These are phyloP conservation scores for Candida tetrigidarum DNA, from an alignment of 1,139 yeast species.

Conservation along the genomic window DNA sequence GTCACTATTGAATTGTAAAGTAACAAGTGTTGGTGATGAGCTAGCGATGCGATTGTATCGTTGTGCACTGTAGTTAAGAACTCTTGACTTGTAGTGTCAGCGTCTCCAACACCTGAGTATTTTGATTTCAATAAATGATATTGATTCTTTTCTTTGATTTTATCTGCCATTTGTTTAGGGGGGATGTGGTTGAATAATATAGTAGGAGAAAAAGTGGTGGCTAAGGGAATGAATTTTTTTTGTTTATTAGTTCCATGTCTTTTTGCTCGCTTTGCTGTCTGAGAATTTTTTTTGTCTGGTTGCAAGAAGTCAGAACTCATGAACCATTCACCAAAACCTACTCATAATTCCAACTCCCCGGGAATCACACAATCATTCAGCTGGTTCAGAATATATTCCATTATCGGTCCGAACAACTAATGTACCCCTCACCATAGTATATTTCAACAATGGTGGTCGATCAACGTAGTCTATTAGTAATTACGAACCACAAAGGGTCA, in stretches of 20 bases:
- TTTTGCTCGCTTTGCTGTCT: too few species aligned
- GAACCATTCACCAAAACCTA: too few species aligned
- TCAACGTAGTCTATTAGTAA: too few species aligned
- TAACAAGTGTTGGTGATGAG: conserved; percentile 69
- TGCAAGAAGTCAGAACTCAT: too few species aligned
- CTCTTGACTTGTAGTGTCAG: conserved; percentile 61
- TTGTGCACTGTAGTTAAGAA: conserved; percentile 58
- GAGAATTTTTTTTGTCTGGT: too few species aligned
- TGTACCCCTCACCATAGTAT: too few species aligned
- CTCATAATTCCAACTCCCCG: too few species aligned
- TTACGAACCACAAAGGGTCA: too few species aligned
- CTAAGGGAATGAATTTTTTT: not conserved
- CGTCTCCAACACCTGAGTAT: conserved; percentile 72
- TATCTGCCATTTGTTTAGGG: conserved; percentile 57
- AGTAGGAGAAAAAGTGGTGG: not conserved
- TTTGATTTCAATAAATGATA: conserved; percentile 64
- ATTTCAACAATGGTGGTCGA: too few species aligned
- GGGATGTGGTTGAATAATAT: not conserved
- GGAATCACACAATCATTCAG: too few species aligned
- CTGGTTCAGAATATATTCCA: too few species aligned
- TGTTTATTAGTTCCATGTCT: not conserved
- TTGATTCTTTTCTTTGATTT: conserved; percentile 65
- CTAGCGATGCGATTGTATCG: conserved; percentile 74
- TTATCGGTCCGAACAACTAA: too few species aligned
- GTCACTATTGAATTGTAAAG: conserved; percentile 69